phyloP scores from a whole-genome alignment of 495 filamentous ascomycete species.

The Bathelium albidoporum region DNA sequence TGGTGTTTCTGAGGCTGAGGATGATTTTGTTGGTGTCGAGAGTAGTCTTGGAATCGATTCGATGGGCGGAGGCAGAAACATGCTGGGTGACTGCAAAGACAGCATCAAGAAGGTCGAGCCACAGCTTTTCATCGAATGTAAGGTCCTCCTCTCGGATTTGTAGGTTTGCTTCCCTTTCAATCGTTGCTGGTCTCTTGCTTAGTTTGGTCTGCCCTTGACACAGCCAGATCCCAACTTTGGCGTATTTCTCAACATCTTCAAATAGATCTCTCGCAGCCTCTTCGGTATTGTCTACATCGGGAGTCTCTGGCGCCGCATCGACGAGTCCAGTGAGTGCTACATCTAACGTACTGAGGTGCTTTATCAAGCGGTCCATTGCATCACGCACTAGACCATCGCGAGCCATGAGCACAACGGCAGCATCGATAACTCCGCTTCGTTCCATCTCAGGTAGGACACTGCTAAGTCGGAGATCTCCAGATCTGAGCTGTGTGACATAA shows the following conservation, averaged over 20 bases:
- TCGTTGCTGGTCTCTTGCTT: constrained; percentile 22
- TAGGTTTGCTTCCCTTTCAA: constrained; percentile 33
- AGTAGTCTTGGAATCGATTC: constrained; percentile 6
- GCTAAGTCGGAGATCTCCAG: constrained; percentile 70
- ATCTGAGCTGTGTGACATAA: constrained; percentile 69
- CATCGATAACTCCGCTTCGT: constrained; percentile 79
- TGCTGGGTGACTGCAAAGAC: constrained; percentile 69
- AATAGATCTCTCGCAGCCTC: constrained; percentile 55
- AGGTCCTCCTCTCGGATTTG: constrained; percentile 46
- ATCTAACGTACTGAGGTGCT: constrained; percentile 68
- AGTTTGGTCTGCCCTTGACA: constrained; percentile 69
- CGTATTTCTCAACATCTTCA: constrained; percentile 73
- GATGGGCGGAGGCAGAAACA: constrained; percentile 20
- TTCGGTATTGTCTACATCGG: constrained; percentile 43
- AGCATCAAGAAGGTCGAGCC: constrained; percentile 81
- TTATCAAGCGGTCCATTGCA: constrained; percentile 74
- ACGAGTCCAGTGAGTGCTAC: constrained; percentile 67
- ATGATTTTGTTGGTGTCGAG: constrained; percentile 39
- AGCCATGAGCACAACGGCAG: constrained; percentile 82
- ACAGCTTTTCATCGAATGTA: constrained; percentile 68
- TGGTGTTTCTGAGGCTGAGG: constrained; percentile 57
- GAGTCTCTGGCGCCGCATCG: constrained; percentile 40
- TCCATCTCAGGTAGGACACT: constrained; percentile 81
- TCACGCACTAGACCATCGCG: constrained; percentile 75
- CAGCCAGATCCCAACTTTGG: constrained; percentile 86